Conservation (phyloP, 106 monocot genomes). For the Agapanthus africanus region DNA sequence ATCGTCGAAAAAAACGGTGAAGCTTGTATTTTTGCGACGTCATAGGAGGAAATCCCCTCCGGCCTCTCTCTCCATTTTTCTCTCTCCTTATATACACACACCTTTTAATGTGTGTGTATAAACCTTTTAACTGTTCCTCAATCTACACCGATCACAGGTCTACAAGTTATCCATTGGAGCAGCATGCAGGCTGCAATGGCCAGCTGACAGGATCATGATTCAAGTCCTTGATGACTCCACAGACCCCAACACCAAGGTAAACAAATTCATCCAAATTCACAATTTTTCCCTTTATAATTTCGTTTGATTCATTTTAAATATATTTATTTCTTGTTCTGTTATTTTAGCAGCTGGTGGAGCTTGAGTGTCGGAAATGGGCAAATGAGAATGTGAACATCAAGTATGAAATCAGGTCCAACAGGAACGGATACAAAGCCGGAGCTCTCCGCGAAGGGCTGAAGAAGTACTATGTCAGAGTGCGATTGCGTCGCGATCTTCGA, state of each 20-base stretch:
- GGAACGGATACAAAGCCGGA: constrained; percentile 76
- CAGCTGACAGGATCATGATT: constrained; percentile 32
- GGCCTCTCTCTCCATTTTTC: too few species aligned
- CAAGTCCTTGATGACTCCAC: constrained; percentile 79
- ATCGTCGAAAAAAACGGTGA: too few species aligned
- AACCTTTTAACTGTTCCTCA: not conserved
- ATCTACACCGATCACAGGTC: constrained; percentile 13
- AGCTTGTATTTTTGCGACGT: too few species aligned
- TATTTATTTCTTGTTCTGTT: not conserved
- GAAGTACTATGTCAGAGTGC: constrained; percentile 43
- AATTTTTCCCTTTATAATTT: too few species aligned
- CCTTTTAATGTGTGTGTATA: too few species aligned
- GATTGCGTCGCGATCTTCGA: constrained; percentile 61
- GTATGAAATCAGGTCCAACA: constrained; percentile 45
- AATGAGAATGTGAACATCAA: constrained; percentile 49
- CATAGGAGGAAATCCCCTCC: too few species aligned
- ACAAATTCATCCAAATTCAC: not conserved
- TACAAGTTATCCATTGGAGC: constrained; percentile 60
- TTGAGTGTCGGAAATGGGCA: constrained; percentile 25
- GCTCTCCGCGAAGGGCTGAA: constrained; percentile 56
- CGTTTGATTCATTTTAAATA: not conserved
- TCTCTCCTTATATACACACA: too few species aligned
- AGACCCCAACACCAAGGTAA: constrained; percentile 38
- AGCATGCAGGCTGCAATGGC: constrained; percentile 41
- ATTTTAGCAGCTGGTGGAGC: constrained; percentile 41